These are phyloP conservation scores for Trichocomaceae sp. DNA, from an alignment of 2,329 filamentous ascomycete genomes.

Conservation along the genomic window DNA sequence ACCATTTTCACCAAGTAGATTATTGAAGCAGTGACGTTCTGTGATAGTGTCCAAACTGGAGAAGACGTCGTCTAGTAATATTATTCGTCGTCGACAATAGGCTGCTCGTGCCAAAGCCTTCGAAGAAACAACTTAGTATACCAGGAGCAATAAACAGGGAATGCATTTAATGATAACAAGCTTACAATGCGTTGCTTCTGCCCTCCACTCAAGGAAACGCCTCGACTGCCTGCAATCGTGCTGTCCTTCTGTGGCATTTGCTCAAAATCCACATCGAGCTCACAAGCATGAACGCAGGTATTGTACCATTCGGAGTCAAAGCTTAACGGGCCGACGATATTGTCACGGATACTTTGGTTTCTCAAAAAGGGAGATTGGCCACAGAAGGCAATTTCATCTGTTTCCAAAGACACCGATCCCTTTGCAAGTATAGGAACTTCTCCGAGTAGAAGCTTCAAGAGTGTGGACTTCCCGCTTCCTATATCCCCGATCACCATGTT, in stretches of 20 bases:
- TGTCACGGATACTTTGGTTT: constrained; percentile 27
- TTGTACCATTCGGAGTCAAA: constrained; percentile 26
- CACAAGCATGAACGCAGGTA: constrained; percentile 21
- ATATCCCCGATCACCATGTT: constrained; percentile 47
- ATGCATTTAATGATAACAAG: neutral
- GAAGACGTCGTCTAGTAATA: constrained; percentile 12
- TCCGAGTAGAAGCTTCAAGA: constrained; percentile 42
- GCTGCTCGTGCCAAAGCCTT: constrained; percentile 39
- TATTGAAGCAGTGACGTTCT: constrained; percentile 10
- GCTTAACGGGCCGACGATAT: constrained; percentile 21
- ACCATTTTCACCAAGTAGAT: constrained; percentile 8
- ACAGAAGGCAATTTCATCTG: constrained; percentile 33
- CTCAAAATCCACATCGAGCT: constrained; percentile 33
- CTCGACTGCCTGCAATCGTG: constrained; percentile 46
- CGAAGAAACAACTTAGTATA: neutral
- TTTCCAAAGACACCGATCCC: constrained; percentile 28
- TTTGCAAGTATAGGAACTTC: constrained; percentile 29
- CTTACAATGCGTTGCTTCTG: constrained; percentile 46
- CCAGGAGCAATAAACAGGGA: neutral
- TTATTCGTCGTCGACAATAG: constrained; percentile 32
- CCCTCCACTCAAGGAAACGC: constrained; percentile 46
- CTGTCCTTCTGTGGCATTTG: constrained; percentile 35
- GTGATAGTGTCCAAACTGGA: constrained; percentile 10
- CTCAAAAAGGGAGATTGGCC: constrained; percentile 26
- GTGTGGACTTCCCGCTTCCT: constrained; percentile 48